A percentile compares a stretch with the other conserved stretches of the same genome.
Evolutionary conservation across 225 moss, liverwort and hornwort genomes (phyloP).

Genomic region (Marchantia polymorpha): DNA sequence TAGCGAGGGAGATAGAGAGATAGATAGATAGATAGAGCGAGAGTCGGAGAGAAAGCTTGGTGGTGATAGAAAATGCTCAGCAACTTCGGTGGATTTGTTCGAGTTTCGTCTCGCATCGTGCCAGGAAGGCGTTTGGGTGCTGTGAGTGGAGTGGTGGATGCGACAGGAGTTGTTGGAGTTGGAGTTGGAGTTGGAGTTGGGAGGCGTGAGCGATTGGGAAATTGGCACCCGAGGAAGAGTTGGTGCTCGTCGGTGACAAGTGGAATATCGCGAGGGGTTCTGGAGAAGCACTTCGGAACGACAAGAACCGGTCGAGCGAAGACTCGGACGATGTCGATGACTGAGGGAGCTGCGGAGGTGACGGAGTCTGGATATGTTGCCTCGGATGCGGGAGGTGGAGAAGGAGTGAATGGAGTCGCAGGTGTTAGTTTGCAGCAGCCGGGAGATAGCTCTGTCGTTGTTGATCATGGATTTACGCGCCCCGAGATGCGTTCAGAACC

Average conservation of each 20-base stretch:
- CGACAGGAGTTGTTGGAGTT: neutral
- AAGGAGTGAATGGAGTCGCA: neutral
- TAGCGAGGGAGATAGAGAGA: neutral
- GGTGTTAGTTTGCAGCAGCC: slow-evolving; percentile 2
- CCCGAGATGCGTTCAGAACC: slow-evolving; percentile 59
- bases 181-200: neutral
- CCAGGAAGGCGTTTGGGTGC: neutral
- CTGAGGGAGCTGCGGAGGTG: neutral
- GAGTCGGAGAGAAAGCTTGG: neutral
- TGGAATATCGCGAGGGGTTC: neutral
- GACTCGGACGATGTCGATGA: slow-evolving; percentile 19
- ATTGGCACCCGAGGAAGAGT: neutral
- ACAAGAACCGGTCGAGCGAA: neutral
- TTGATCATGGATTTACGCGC: slow-evolving; percentile 62
- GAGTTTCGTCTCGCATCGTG: neutral
- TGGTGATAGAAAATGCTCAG: slow-evolving; percentile 2
- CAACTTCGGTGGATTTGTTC: neutral
- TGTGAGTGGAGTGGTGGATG: no score
- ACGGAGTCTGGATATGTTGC: neutral
- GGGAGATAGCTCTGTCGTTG: slow-evolving; percentile 13
- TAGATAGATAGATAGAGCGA: neutral
- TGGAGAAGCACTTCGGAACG: neutral
- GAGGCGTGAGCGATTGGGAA: neutral
- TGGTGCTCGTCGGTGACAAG: neutral
- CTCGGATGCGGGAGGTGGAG: neutral